Evolutionary conservation across 495 filamentous ascomycete species (phyloP).

Genomic region (Aspergillus bertholletiae): DNA sequence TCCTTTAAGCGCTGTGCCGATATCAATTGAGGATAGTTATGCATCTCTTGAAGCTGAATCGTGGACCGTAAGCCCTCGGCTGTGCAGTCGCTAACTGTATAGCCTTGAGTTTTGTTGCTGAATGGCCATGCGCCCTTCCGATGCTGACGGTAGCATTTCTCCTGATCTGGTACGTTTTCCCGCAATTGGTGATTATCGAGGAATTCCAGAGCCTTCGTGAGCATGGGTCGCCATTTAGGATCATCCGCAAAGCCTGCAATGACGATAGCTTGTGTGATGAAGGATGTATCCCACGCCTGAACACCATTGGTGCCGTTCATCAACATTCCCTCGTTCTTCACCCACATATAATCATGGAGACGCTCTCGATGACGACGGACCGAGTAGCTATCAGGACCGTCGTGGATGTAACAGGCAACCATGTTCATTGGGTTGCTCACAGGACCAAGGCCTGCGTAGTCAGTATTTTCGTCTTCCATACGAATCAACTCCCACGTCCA

Average conservation of each 20-base stretch:
- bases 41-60: conserved; percentile 76
- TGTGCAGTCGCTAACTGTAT: conserved; percentile 92
- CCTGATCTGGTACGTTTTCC: conserved; percentile 75
- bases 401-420: conserved; percentile 75
- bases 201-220: conserved; percentile 78
- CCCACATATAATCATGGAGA: conserved; percentile 83
- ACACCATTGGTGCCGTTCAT: conserved; percentile 96
- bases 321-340: conserved; percentile 88
- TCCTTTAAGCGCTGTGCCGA: conserved; percentile 74
- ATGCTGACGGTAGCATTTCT: conserved; percentile 83
- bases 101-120: conserved; percentile 86
- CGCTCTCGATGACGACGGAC: conserved; percentile 77
- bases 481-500: conserved; percentile 75
- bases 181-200: conserved; percentile 89
- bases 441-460: conserved; percentile 80
- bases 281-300: conserved; percentile 93
- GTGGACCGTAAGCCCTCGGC: conserved; percentile 86
- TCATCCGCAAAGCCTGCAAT: conserved; percentile 76
- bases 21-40: conserved; percentile 71
- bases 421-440: conserved; percentile 89
- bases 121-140: conserved; percentile 96
- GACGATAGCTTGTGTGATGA: conserved; percentile 75
- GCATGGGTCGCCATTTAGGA: conserved; percentile 76
- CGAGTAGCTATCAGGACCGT: conserved; percentile 72
- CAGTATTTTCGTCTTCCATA: conserved; percentile 89